Evolutionary conservation across 805 yeast genomes (phyloP).

Genomic region (Cyberlindnera veronae): DNA sequence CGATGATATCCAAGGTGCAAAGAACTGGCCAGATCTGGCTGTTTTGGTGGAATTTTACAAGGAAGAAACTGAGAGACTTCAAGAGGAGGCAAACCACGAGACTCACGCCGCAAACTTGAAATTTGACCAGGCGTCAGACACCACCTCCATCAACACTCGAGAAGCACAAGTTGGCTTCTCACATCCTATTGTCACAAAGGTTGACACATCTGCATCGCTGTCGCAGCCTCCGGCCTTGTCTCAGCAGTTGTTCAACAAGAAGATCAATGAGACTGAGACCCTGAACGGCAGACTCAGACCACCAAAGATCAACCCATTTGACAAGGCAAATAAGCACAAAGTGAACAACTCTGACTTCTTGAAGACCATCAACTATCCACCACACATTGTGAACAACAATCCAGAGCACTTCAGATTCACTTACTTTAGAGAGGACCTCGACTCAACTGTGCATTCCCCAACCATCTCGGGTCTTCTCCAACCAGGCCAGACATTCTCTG

Average conservation of each 20-base stretch:
- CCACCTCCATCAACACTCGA: conserved; percentile 26
- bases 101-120: conserved; percentile 36
- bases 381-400: conserved; percentile 41
- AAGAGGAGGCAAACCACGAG: conserved; percentile 38
- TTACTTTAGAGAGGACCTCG: conserved; percentile 85
- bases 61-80: conserved; percentile 56
- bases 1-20: conserved; percentile 24
- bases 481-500: conserved; percentile 57
- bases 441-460: conserved; percentile 87
- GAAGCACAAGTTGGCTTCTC: conserved; percentile 34
- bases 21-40: conserved; percentile 79
- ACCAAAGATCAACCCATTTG: conserved; percentile 74
- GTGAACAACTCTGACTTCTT: conserved; percentile 21
- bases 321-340: conserved; percentile 28
- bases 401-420: conserved; percentile 74
- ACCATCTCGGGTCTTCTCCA: conserved; percentile 77
- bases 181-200: conserved; percentile 40
- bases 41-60: conserved; percentile 73
- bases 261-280: conserved; percentile 54
- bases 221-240: conserved; percentile 26
- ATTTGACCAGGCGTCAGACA: conserved; percentile 29
- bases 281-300: conserved; percentile 70
- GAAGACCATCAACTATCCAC: conserved; percentile 36
- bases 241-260: conserved; percentile 33
- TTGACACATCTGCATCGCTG: conserved; percentile 26